These are phyloP conservation scores for Microbotryomycetes sp. DNA, from an alignment of 1,284 basidiomycete species.

Conservation along the genomic window DNA sequence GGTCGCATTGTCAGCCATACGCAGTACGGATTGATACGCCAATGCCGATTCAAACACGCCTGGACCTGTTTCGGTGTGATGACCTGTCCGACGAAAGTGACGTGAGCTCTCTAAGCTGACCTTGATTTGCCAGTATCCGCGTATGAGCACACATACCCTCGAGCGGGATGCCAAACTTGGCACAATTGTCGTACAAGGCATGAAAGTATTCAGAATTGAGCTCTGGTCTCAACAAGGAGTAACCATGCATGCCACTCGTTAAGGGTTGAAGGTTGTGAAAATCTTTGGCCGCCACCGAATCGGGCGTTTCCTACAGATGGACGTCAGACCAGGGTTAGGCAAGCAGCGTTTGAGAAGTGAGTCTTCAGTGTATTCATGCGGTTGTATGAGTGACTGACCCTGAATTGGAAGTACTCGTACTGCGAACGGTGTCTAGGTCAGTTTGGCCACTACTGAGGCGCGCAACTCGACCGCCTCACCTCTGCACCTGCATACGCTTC, in stretches of 20 bases:
- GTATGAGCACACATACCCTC: conserved; percentile 55
- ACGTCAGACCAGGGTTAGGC: not conserved
- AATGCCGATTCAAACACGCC: conserved; percentile 88
- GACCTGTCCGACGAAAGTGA: conserved; percentile 15
- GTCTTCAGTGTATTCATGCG: not conserved
- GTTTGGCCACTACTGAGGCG: not conserved
- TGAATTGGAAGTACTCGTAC: conserved; percentile 97
- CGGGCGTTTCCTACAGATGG: conserved; percentile 60
- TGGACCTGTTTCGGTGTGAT: conserved; percentile 74
- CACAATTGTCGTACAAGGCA: conserved; percentile 72
- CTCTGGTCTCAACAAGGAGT: conserved; percentile 19
- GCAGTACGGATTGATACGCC: conserved; percentile 69
- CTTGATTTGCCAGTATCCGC: not conserved
- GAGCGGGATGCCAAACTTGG: conserved; percentile 69
- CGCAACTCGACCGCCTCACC: conserved; percentile 50
- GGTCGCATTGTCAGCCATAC: conserved; percentile 91
- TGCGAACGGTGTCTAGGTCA: conserved; percentile 42
- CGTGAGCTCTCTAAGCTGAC: no score
- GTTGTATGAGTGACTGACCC: conserved; percentile 12
- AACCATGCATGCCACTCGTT: conserved; percentile 67
- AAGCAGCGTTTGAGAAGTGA: not conserved
- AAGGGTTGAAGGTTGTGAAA: conserved; percentile 68
- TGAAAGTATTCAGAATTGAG: conserved; percentile 85
- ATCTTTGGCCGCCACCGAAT: conserved; percentile 66
- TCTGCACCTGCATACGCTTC: conserved; percentile 47